Evolutionary conservation across 805 yeast genomes (phyloP).

Genomic region (Ogataea salicorniae): DNA sequence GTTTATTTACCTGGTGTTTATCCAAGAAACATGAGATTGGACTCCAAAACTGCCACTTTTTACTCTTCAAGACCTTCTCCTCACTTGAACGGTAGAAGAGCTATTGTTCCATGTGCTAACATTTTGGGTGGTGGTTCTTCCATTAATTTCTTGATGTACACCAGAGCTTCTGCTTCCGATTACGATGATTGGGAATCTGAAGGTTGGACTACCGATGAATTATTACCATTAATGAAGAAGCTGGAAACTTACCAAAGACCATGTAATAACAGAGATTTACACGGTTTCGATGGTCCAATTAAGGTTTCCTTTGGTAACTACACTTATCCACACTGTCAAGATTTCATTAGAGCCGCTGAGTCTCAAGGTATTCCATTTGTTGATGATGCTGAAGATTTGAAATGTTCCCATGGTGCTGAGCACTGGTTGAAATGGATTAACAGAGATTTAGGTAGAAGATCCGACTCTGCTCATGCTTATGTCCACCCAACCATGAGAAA

Average conservation of each 20-base stretch:
- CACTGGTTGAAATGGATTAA: conserved; percentile 28
- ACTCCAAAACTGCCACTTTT: conserved; percentile 27
- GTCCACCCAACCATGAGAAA: conserved; percentile 28
- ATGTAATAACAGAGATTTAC: conserved; percentile 26
- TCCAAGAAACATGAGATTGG: conserved; percentile 28
- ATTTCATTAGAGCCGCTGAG: conserved; percentile 24
- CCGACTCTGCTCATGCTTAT: conserved; percentile 27
- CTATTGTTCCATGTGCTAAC: conserved; percentile 28
- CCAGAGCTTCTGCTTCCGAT: conserved; percentile 29
- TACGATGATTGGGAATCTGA: conserved; percentile 27
- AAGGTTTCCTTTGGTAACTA: conserved; percentile 28
- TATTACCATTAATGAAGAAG: conserved; percentile 25
- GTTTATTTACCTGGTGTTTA: conserved; percentile 27
- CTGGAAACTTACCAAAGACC: conserved; percentile 28
- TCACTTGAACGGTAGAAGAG: conserved; percentile 26
- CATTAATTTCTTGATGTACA: conserved; percentile 28
- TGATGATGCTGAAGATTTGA: conserved; percentile 24
- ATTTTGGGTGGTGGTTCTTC: conserved; percentile 28
- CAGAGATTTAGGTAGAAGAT: conserved; percentile 28
- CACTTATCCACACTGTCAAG: conserved; percentile 25
- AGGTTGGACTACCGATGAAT: conserved; percentile 26
- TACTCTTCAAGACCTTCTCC: conserved; percentile 24
- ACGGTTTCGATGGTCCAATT: conserved; percentile 29
- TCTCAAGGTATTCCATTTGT: conserved; percentile 24
- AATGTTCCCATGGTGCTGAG: conserved; percentile 24